These are phyloP conservation scores for Chiua virens DNA, from an alignment of 768 basidiomycete genomes.

Conservation along the genomic window DNA sequence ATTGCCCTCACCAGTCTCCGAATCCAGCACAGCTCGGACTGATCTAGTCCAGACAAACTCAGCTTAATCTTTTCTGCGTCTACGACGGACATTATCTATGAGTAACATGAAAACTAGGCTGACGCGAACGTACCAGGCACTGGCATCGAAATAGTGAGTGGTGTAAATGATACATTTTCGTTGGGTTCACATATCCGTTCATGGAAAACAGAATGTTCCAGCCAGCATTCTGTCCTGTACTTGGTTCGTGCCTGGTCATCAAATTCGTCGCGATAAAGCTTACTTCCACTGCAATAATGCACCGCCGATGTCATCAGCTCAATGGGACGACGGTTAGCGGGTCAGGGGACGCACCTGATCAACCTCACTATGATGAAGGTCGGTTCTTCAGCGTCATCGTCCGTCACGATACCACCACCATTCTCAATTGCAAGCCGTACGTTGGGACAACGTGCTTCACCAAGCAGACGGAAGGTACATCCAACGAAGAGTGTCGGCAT, in stretches of 20 bases:
- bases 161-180: slow-evolving; percentile 70
- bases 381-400: slow-evolving; percentile 48
- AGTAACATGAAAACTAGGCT: not conserved
- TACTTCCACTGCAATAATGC: slow-evolving; percentile 60
- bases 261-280: slow-evolving; percentile 57
- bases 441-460: slow-evolving; percentile 59
- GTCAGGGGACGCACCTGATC: slow-evolving; percentile 53
- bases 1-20: slow-evolving; percentile 30
- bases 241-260: slow-evolving; percentile 47
- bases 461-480: slow-evolving; percentile 56
- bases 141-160: slow-evolving; percentile 59
- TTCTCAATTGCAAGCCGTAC: slow-evolving; percentile 63
- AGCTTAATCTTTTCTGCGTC: slow-evolving; percentile 59
- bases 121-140: slow-evolving; percentile 46
- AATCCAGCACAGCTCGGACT: slow-evolving; percentile 65
- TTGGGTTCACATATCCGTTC: slow-evolving; percentile 67
- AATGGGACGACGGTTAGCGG: not conserved
- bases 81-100: slow-evolving; percentile 19
- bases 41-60: slow-evolving; percentile 75
- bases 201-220: slow-evolving; percentile 80
- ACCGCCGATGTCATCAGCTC: not conserved
- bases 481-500: slow-evolving; percentile 49
- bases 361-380: slow-evolving; percentile 72
- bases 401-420: slow-evolving; percentile 51
- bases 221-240: slow-evolving; percentile 92